Evolutionary conservation across 2,329 filamentous ascomycete genomes (phyloP), one percentile per base, ranked within the genome.

Genomic region (Calonectria pauciramosa): DNA sequence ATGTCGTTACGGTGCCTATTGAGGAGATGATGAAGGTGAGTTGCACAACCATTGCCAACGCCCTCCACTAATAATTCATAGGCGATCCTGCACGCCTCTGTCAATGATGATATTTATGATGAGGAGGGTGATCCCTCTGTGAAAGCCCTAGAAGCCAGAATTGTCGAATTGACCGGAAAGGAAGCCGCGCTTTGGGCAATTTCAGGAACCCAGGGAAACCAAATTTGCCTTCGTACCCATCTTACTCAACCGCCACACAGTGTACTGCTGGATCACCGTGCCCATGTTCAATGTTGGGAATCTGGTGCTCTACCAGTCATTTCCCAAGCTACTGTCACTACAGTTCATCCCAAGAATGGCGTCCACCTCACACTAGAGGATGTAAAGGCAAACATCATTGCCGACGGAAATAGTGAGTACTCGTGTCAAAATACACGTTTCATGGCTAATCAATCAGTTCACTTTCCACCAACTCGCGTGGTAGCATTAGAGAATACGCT

Each of bases 401-500:
- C 78, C 26, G 81, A 80, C 64, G 79, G 77, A 14, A 80, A 82
- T 28, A 82, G 80, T 82, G 66, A 26, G 80, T 73, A 20, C 8
- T 8, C 4, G 16, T 23, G 28, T 3, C 7, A 2, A 30, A 18
- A 1, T 81, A 94, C 32, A 23, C 13, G 30, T 5, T 10, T 13
- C 49, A 4, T 86, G 88, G 71, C 89, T 66, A 11, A 30, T 47
- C 14, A 1, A 49, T 89, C 95, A 80, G 90, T 96, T 23, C 94
- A 96, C 83, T 88, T 89, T 32, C 95, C 93, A 79, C 95, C 95
- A 0, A 97, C 95, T 0, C 90, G 90, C 60, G 89, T 97, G 34
- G 94, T 98, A 75, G 91, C 90, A 70, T 87, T 97, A 59, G 95
- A 98, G 82, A 97, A 97, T 82, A 97, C 95, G 1, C 88, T 97